Base-by-base conservation (phyloP, 768 basidiomycete species). In the Leucosporidium yakuticum region DNA sequence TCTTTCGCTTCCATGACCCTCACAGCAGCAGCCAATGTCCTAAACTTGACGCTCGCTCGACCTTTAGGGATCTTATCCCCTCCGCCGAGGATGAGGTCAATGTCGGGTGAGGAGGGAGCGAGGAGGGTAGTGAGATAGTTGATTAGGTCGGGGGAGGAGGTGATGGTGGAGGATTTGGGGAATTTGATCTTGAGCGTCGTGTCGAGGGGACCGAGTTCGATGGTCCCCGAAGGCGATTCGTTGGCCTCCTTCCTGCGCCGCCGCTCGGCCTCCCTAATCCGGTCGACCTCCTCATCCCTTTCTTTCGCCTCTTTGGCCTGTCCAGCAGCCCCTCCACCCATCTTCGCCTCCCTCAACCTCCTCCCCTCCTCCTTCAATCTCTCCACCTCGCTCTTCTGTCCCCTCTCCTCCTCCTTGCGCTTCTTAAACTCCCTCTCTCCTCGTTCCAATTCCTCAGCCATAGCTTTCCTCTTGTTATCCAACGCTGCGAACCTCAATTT, bases 151-250 rank as follows among this genome's bases (percentile, higher is more conserved):
- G 34, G 39, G n/a, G 58, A 8, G 4, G 62, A 34, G 4, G 29
- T 27, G 5, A 64, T 36, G 11, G 15, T 1, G 0, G 64, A 67
- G 27, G 71, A 32, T 12, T 34, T 51, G n/a, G 29, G 55, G 70
- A 73, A 75, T 51, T 74, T 75, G 57, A 75, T 11, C 31, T 67
- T 69, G 62, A 75, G 63, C 14, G 74, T 75, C 44, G 68, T 75
- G 60, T 75, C 74, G 20, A 75, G 64, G 25, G 73, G 68, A 4
- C 70, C 74, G 27, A 75, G 65, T 25, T 68, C 69, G 58, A 66
- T 59, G 57, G 61, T 32, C n/a, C 56, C 53, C n/a, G 39, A 44
- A 44, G 47, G 36, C 36, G 14, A 8, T 36, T 44, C 57, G 23
- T 59, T n/a, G 36, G 15, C 19, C n/a, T 44, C n/a, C 3, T 14